Evolutionary conservation across 106 monocot species (phyloP).

Genomic region (Iris macrosiphon): DNA sequence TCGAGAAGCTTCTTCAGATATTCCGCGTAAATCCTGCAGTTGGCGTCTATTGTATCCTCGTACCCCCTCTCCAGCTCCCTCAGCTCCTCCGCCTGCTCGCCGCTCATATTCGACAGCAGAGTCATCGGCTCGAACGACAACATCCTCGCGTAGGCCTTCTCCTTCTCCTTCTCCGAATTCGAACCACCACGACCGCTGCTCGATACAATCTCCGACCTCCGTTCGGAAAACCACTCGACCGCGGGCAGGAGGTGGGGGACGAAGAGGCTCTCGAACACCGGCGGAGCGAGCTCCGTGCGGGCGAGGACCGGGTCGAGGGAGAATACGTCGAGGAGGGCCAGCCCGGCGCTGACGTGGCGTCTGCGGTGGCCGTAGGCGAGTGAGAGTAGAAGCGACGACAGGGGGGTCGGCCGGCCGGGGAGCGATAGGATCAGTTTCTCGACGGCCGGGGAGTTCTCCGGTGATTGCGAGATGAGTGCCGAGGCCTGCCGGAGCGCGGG

Average conservation of each 20-base stretch:
- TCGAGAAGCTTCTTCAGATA: conserved; percentile 33
- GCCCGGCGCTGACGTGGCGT: conserved; percentile 19
- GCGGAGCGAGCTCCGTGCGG: conserved; percentile 34
- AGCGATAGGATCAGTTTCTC: background rate
- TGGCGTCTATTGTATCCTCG: conserved; percentile 43
- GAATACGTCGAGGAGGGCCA: conserved; percentile 46
- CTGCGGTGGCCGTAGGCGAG: conserved; percentile 18
- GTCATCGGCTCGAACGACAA: conserved; percentile 10
- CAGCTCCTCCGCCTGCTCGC: conserved; percentile 29
- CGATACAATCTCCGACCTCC: conserved; percentile 10
- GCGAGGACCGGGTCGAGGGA: conserved; percentile 28
- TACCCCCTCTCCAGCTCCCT: conserved; percentile 35
- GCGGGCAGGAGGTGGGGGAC: conserved; percentile 36
- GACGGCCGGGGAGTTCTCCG: background rate
- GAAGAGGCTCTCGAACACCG: conserved; percentile 44
- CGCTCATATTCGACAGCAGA: conserved; percentile 41
- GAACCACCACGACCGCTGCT: background rate
- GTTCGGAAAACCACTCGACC: conserved; percentile 34
- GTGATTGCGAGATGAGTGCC: conserved; percentile 19
- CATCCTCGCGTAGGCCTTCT: background rate
- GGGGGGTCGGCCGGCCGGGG: conserved; percentile 6
- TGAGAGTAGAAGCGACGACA: conserved; percentile 37
- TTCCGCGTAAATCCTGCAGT: conserved; percentile 26
- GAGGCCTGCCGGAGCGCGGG: conserved; percentile 16
- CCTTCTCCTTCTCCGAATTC: background rate